Conservation (phyloP, 1,284 basidiomycete species). For the Acaromyces ingoldii region DNA sequence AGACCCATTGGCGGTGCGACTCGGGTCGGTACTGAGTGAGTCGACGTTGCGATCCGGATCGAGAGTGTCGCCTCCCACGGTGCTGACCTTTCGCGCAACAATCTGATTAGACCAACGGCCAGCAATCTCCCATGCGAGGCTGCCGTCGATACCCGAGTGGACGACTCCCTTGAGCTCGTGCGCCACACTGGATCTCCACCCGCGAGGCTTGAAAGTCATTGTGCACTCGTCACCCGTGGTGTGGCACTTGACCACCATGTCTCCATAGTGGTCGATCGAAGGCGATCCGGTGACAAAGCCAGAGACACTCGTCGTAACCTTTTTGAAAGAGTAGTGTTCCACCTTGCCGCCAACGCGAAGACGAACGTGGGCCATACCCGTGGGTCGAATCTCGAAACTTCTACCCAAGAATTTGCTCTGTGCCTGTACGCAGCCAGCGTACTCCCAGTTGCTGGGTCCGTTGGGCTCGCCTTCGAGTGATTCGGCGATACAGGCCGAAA, state of each 20-base stretch:
- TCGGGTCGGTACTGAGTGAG: conserved; percentile 55
- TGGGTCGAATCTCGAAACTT: conserved; percentile 92
- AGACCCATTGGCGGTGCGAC: conserved; percentile 51
- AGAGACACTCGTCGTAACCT: conserved; percentile 59
- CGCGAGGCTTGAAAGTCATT: conserved; percentile 89
- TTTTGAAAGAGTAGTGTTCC: conserved; percentile 88
- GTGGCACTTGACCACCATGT: conserved; percentile 88
- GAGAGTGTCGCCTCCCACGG: conserved; percentile 63
- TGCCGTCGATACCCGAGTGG: conserved; percentile 61
- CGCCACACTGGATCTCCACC: conserved; percentile 86
- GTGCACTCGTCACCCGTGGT: conserved; percentile 83
- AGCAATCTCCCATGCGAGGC: conserved; percentile 78
- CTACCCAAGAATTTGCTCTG: conserved; percentile 61
- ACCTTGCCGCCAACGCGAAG: conserved; percentile 59
- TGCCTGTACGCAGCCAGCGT: conserved; percentile 63
- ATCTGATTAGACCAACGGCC: conserved; percentile 94
- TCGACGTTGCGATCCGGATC: conserved; percentile 63
- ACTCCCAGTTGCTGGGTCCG: conserved; percentile 72
- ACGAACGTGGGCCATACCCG: conserved; percentile 84
- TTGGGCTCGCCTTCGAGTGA: background rate
- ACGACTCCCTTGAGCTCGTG: conserved; percentile 88
- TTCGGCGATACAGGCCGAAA: conserved; percentile 87
- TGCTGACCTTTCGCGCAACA: conserved; percentile 69
- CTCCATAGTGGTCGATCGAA: conserved; percentile 91
- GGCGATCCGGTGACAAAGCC: conserved; percentile 90